Evolutionary conservation across 2,329 filamentous ascomycete genomes (phyloP).

Genomic region (Sporothrix curviconia): DNA sequence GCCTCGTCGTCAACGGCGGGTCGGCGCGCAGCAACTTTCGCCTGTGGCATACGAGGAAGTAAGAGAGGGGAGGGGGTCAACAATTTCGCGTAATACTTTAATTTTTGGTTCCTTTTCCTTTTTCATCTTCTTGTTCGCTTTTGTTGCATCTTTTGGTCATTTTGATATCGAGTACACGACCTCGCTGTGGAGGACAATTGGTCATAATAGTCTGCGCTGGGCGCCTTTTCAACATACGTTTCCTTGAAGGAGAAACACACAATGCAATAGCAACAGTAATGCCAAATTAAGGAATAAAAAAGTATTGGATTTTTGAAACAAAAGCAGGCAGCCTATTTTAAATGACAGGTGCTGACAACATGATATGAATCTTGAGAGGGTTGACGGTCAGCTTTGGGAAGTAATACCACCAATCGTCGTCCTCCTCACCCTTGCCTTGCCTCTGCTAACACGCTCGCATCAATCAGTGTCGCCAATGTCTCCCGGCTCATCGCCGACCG

Average conservation of each 20-base stretch:
- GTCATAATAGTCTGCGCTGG: neutral
- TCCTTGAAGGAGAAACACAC: neutral
- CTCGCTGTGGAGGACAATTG: neutral
- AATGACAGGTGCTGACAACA: too few species aligned
- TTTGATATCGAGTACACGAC: neutral
- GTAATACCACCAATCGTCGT: neutral
- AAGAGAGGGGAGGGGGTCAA: neutral
- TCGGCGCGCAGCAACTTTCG: slow-evolving; percentile 14
- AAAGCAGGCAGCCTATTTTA: too few species aligned
- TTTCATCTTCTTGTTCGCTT: neutral
- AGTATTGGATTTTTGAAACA: too few species aligned
- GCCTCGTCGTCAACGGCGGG: slow-evolving; percentile 39
- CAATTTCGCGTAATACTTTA: neutral
- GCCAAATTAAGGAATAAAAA: too few species aligned
- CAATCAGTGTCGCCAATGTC: slow-evolving; percentile 1
- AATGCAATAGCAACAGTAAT: too few species aligned
- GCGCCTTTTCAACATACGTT: neutral
- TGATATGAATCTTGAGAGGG: too few species aligned
- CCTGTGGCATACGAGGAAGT: slow-evolving; percentile 11
- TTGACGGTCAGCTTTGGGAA: too few species aligned
- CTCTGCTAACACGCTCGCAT: slow-evolving; percentile 8
- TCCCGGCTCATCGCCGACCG: slow-evolving; percentile 2
- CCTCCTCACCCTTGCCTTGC: slow-evolving; percentile 25
- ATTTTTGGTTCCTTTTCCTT: neutral
- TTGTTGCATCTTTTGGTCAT: neutral